Evolutionary conservation across 495 filamentous ascomycete genomes (phyloP).

Genomic region (Penicillium paradoxum): DNA sequence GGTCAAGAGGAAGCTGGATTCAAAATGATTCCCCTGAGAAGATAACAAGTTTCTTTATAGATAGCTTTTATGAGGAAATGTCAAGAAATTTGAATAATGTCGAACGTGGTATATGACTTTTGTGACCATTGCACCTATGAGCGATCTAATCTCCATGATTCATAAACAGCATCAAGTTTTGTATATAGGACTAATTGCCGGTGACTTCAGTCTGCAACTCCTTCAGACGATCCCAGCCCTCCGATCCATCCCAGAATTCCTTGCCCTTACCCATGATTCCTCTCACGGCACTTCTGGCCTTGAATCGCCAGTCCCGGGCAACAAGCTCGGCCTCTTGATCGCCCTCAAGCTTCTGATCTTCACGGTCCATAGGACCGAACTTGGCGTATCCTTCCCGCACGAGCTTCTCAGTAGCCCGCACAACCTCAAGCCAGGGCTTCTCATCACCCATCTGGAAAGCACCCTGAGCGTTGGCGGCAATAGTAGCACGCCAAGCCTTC

Average conservation of each 20-base stretch:
- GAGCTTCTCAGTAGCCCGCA: slow-evolving; percentile 43
- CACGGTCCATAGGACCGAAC: slow-evolving; percentile 37
- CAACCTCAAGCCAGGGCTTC: slow-evolving; percentile 45
- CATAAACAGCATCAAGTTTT: slow-evolving; percentile 1
- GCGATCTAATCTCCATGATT: not conserved
- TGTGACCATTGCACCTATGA: not conserved
- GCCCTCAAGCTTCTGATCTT: slow-evolving; percentile 23
- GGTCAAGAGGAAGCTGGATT: slow-evolving; percentile 53
- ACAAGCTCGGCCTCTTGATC: slow-evolving; percentile 38
- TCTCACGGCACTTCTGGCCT: slow-evolving; percentile 75
- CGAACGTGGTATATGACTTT: slow-evolving; percentile 1
- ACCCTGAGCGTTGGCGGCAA: slow-evolving; percentile 48
- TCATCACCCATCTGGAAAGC: slow-evolving; percentile 47
- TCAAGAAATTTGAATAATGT: not conserved
- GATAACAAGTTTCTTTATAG: not conserved
- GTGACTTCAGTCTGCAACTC: slow-evolving; percentile 40
- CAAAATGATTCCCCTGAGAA: not conserved
- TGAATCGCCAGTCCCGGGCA: slow-evolving; percentile 70
- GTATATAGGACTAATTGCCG: slow-evolving; percentile 22
- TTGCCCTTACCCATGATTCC: slow-evolving; percentile 78
- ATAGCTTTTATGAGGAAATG: not conserved
- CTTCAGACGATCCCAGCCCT: slow-evolving; percentile 63
- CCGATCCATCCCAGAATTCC: slow-evolving; percentile 73
- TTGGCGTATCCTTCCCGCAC: slow-evolving; percentile 47
- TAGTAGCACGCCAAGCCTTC: slow-evolving; percentile 74